Evolutionary conservation across 2,329 filamentous ascomycete species (phyloP), one percentile per base, ranked within the genome.

Genomic region (Talaromyces verruculosus): DNA sequence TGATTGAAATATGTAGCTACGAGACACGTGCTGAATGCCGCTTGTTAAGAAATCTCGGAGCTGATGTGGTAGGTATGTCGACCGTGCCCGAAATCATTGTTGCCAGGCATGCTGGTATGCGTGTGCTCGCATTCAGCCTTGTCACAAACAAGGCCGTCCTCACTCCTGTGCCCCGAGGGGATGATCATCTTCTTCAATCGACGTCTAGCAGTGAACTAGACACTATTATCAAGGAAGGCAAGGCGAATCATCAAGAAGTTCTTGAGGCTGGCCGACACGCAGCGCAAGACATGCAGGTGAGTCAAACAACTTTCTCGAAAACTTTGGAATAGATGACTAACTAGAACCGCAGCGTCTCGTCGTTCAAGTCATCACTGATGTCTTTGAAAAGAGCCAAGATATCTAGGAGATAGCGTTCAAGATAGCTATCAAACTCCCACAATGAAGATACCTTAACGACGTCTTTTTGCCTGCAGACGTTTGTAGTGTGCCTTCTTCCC

Each of bases 401-500:
- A 33, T 57, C 53, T 61, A 53, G 49, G 33, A 43, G 30, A 53
- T 55, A 55, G 47, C 61, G 22, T 43, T 19, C 15, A 30, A 22
- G 8, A 17, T 51, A 64, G 43, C 53, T 55, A 53, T 37, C 43
- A 58, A 28, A 28, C 49, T 17, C 33, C 45, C 28, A 59, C 51
- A 30, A 64, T 19, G 37, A 51, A 51, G 33, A 41, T 43, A 19
- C 10, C 22, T 67, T 71, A 71, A 37, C 67, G 67, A 53, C 73
- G 76, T 67, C 87, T 81, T 76, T 87, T 85, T 60, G 82, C 82
- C 74, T 91, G 87, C 70, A 97, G 78, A 65, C 89, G 89, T 75
- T 94, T 94, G 83, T 97, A 98, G 73, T 91, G 90, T 0, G 86
- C 88, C 80, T 94, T 97, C 82, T 92, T 96, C 62, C 95, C 95